These are phyloP conservation scores for Polyporus tsugae DNA, from an alignment of 1,284 basidiomycete species.

Conservation along the genomic window DNA sequence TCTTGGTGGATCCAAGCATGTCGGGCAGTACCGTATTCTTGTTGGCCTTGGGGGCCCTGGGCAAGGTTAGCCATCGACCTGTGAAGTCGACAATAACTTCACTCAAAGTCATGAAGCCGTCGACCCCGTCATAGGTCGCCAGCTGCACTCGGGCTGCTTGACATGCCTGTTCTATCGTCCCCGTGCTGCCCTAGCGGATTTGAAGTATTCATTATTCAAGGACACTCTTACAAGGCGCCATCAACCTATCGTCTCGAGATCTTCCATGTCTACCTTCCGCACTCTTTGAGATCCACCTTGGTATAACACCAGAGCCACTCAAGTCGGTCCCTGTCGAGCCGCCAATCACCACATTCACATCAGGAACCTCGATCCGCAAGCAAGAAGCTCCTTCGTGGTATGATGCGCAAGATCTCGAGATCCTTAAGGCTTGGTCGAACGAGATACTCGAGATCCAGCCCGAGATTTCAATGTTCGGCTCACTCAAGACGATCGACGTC, in stretches of 20 bases:
- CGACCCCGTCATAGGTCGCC: not conserved
- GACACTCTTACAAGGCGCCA: conserved; percentile 55
- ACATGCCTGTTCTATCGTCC: conserved; percentile 25
- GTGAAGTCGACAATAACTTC: not conserved
- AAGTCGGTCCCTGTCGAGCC: conserved; percentile 71
- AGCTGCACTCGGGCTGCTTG: conserved; percentile 18
- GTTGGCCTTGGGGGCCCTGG: not conserved
- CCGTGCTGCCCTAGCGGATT: conserved; percentile 31
- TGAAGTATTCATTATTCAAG: conserved; percentile 34
- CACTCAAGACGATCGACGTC: conserved; percentile 79
- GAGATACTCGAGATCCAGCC: conserved; percentile 79
- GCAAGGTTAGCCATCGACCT: not conserved
- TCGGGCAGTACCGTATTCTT: conserved; percentile 24
- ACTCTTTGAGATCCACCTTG: conserved; percentile 82
- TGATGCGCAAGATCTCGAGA: conserved; percentile 77
- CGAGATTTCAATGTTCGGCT: conserved; percentile 83
- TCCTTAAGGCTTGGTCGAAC: conserved; percentile 81
- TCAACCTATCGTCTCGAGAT: conserved; percentile 77
- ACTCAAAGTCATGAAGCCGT: not conserved
- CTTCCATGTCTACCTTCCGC: conserved; percentile 76
- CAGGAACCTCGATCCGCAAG: conserved; percentile 23
- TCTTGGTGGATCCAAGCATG: conserved; percentile 23
- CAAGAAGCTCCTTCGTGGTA: conserved; percentile 70
- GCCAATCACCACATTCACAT: conserved; percentile 49
- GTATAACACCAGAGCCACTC: conserved; percentile 70